These are phyloP conservation scores for Trametes sp. DNA, from an alignment of 1,284 basidiomycete species.

Conservation along the genomic window DNA sequence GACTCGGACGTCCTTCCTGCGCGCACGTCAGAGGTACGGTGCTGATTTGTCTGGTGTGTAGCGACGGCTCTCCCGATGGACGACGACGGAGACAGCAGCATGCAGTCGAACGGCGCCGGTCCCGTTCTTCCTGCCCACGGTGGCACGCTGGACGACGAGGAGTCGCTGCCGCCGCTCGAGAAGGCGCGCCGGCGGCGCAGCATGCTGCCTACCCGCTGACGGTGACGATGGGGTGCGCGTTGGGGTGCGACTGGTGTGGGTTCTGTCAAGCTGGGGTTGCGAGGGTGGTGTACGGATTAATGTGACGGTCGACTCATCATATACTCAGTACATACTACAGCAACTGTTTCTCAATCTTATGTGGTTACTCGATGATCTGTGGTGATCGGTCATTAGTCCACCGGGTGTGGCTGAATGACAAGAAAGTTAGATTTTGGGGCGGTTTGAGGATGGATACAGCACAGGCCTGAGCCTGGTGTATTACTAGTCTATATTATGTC, in stretches of 20 bases:
- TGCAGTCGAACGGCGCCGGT: slow-evolving; percentile 13
- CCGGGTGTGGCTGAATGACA: too few species aligned
- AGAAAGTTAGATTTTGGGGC: too few species aligned
- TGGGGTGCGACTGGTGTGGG: too few species aligned
- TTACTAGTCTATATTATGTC: too few species aligned
- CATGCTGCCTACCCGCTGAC: slow-evolving; percentile 35
- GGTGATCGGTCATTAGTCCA: too few species aligned
- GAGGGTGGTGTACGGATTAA: background rate
- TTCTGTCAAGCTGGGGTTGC: background rate
- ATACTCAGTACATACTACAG: slow-evolving; percentile 1
- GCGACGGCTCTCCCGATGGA: slow-evolving; percentile 23
- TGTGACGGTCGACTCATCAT: background rate
- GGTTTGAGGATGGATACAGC: too few species aligned
- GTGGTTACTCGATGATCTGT: too few species aligned
- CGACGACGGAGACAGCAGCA: slow-evolving; percentile 50
- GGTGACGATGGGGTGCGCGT: background rate
- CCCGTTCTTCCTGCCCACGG: background rate
- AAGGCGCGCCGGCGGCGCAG: slow-evolving; percentile 59
- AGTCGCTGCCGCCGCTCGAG: slow-evolving; percentile 59
- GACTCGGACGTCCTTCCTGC: too few species aligned
- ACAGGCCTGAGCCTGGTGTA: too few species aligned
- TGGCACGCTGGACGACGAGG: slow-evolving; percentile 9
- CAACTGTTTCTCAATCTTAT: too few species aligned
- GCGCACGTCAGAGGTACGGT: too few species aligned
- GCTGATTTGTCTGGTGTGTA: background rate